Conservation (phyloP, 495 filamentous ascomycete species). For the Hamigera avellanea region DNA sequence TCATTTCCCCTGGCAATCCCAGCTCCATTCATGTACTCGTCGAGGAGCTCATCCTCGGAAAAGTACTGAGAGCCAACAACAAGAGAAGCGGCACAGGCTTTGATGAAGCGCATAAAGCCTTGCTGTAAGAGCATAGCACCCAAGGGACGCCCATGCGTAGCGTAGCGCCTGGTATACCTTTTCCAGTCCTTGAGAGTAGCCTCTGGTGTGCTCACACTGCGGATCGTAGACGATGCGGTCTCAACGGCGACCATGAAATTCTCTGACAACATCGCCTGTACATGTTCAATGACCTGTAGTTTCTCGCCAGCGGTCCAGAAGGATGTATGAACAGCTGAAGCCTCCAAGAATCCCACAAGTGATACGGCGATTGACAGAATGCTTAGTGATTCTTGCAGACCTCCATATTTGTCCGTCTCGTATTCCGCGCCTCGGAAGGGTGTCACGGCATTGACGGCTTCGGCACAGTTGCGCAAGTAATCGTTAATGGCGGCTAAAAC, state of each 20-base stretch:
- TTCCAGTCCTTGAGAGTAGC: constrained; percentile 65
- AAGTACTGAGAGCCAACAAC: constrained; percentile 45
- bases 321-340: constrained; percentile 57
- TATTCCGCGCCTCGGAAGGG: constrained; percentile 25
- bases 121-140: constrained; percentile 88
- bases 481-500: constrained; percentile 48
- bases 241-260: constrained; percentile 74
- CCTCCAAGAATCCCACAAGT: constrained; percentile 77
- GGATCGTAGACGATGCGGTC: constrained; percentile 75
- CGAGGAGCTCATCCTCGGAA: constrained; percentile 55
- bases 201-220: constrained; percentile 38
- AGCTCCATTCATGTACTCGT: constrained; percentile 53
- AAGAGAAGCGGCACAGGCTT: constrained; percentile 63
- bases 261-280: constrained; percentile 67
- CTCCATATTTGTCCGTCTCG: constrained; percentile 36
- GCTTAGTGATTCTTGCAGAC: constrained; percentile 50
- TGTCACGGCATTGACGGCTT: constrained; percentile 32
- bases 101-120: constrained; percentile 73
- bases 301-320: constrained; percentile 71
- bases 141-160: constrained; percentile 62
- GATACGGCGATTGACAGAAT: constrained; percentile 68
- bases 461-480: constrained; percentile 57
- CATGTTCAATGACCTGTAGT: constrained; percentile 51
- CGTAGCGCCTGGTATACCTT: constrained; percentile 69
- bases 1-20: constrained; percentile 38